Evolutionary conservation across 169 alveolate species (phyloP), one percentile per base, ranked within the genome.

Genomic region (Cryptosporidium viatorum): DNA sequence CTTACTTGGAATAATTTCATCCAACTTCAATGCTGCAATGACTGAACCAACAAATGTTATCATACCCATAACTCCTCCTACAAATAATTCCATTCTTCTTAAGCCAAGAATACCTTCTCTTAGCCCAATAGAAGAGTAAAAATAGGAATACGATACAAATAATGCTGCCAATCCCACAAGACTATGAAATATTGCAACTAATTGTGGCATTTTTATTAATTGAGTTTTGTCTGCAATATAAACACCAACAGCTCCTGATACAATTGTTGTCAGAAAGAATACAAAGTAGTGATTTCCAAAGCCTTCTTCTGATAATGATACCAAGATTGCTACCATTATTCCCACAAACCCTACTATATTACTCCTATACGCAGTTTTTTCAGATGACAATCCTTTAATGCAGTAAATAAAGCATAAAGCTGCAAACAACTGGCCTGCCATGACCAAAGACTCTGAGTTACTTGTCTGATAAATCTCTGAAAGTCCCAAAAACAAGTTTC

Each of bases 171-270:
- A 37, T 3, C 89, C 75, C 2, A 80, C 74, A 37, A 80, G 62
- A 48, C 89, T 80, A 33, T 80, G 89, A 33, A 80, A 80, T 8
- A 33, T 33, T 26, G 89, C 89, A 21, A 80, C 89, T 21, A 80
- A 37, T 31, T 80, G 89, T 29, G 89, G 89, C 67, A 80, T 80
- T 80, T 65, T 80, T 12, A 50, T 80, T 43, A 80, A 55, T 41
- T 80, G 45, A 26, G 68, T 80, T 23, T 23, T 41, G 6, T 80
- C 48, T 39, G 94, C 94, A 43, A 92, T 92, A 73, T 65, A 89
- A 37, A 89, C 35, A 26, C 94, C 94, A 67, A 92, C 71, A 26
- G 74, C 71, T 43, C 85, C 89, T 59, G 94, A 89, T 71, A 92
- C 69, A 3, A 91, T 80, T 67, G 85, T 86, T 18, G 92, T 74